These are phyloP conservation scores for Anethum foeniculum DNA, from an alignment of 140 eudicot genomes.

Conservation along the genomic window DNA sequence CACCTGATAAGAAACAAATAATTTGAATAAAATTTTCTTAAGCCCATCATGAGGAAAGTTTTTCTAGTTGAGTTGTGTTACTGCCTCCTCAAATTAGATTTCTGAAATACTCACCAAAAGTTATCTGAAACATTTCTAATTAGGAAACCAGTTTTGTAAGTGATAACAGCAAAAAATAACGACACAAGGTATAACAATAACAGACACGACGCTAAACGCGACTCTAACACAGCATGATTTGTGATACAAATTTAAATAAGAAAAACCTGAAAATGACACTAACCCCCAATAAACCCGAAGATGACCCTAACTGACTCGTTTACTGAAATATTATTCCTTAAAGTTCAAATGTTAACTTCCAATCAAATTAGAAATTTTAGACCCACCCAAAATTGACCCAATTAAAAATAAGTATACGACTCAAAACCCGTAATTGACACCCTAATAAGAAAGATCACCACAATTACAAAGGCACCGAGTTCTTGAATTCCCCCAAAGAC, in stretches of 20 bases:
- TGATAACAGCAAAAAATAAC: neutral
- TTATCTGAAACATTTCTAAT: too few relatives aligned
- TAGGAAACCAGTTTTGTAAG: neutral
- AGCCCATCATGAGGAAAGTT: neutral
- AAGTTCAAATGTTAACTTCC: too few relatives aligned
- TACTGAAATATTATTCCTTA: neutral
- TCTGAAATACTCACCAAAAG: neutral
- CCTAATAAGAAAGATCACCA: neutral
- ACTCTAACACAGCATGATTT: neutral
- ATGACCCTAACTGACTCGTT: neutral
- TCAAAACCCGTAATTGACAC: neutral
- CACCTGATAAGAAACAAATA: slow-evolving; percentile 26
- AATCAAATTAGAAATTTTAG: too few relatives aligned
- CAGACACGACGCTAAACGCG: neutral
- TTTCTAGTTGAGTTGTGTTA: neutral
- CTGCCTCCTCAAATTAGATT: neutral
- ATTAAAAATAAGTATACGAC: neutral
- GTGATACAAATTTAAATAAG: neutral
- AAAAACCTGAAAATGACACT: neutral
- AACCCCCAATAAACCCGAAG: neutral
- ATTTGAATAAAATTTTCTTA: neutral
- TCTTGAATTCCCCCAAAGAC: neutral
- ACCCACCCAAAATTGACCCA: neutral
- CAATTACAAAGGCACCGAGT: neutral
- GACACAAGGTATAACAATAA: neutral